Base-by-base conservation (phyloP, 2,329 filamentous ascomycete species). In the Botrytis aclada region DNA sequence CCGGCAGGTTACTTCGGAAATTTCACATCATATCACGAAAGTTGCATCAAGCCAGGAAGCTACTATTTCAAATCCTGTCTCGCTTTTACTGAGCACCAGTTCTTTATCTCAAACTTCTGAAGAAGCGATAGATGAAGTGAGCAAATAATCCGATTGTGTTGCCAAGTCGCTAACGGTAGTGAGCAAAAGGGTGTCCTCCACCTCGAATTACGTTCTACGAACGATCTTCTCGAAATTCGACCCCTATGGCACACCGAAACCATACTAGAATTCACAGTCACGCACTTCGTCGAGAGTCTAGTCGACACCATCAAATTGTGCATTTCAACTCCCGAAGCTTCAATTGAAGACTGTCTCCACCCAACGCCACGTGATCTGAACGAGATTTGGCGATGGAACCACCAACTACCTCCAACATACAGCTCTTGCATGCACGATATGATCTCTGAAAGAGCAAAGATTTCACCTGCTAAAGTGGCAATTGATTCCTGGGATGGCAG, bases 321-420 rank as follows among this genome's bases (percentile, higher is more conserved):
- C 72, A 73, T 83, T 34, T 75, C 78, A 18, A 79, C 78, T 47
- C 79, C 79, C 1, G 72, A 77, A 1, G 71, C 74, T 8, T 73
- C 81, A 6, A 77, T 85, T 25, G 75, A 81, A 72, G 74, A 80
- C 25, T 79, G 76, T 60, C 75, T 84, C 54, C 76, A 77, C 1
- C 82, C 82, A 16, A 79, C 77, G 73, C 10, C 76, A 80, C 79
- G 78, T n/a, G 85, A 86, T 72, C 76, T 85, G 6, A 77, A 82
- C 25, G 79, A 84, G 34, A 82, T 87, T 61, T 87, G 86, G 85
- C 77, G 78, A 5, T 86, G 85, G 84, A 87, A 86, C 63, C 79
- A 83, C 41, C 74, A 80, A 3, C 74, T 86, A 3, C 85, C 85
- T 32, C 82, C 83, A 3, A 81, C 81, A 1, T 80, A 83, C 70